Conservation (phyloP, 306 rosid genomes). For the Prunus padus region DNA sequence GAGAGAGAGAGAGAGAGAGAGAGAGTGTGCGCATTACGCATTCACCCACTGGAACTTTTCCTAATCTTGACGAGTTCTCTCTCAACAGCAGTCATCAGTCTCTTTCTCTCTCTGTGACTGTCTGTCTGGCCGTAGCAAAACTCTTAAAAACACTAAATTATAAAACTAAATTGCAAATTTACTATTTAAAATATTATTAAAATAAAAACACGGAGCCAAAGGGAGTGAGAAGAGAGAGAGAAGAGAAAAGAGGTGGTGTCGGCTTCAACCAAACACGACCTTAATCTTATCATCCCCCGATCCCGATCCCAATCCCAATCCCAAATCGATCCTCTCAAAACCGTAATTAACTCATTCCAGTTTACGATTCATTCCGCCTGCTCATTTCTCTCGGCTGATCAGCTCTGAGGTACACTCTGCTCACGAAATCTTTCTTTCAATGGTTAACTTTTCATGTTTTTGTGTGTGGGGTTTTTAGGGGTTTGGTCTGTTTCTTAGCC, state of each 20-base stretch:
- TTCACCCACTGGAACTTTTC: neutral
- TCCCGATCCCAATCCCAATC: conserved; percentile 10
- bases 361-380: neutral
- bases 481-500: neutral
- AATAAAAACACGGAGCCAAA: neutral
- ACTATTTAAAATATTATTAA: neutral
- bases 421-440: neutral
- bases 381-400: neutral
- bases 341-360: conserved; percentile 9
- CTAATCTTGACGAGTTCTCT: too few relatives aligned
- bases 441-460: neutral
- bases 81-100: neutral
- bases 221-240: neutral
- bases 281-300: conserved; percentile 35
- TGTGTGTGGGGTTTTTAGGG: neutral
- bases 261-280: conserved; percentile 94
- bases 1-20: neutral
- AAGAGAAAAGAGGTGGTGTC: conserved; percentile 59
- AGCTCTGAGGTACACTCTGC: neutral
- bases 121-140: neutral
- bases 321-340: conserved; percentile 3
- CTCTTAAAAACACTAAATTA: neutral
- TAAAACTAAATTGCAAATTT: neutral
- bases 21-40: conserved; percentile 10
- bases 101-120: neutral